Percentiles rank a stretch among this genome's conserved stretches.
Conservation (phyloP, 2,329 filamentous ascomycete species). For the Sporothrix phasma region DNA sequence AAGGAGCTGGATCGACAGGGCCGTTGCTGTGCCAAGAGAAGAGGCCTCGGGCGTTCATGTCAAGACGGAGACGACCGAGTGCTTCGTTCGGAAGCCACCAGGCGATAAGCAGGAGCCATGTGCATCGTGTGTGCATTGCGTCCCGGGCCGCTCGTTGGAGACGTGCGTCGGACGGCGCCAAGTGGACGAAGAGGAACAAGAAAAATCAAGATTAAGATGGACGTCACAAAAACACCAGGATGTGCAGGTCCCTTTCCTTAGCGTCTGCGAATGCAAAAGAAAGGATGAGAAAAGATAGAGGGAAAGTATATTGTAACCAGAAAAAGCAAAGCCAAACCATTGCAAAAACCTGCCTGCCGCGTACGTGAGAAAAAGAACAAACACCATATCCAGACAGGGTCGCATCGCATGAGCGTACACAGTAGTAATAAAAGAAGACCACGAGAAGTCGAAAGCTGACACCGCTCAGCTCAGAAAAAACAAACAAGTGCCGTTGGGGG, state of each 20-base stretch:
- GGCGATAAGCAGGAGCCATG: neutral
- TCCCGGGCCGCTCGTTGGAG: neutral
- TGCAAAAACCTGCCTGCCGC: neutral
- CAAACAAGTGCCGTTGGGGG: conserved; percentile 10
- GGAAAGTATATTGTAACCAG: neutral
- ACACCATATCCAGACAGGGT: neutral
- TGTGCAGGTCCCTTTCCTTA: neutral
- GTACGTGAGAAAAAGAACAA: neutral
- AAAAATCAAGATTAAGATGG: neutral
- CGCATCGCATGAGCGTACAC: neutral
- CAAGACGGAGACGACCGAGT: no score
- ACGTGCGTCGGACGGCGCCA: neutral
- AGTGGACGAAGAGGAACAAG: neutral
- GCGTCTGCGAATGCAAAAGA: neutral
- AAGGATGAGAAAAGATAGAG: neutral
- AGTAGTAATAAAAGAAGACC: neutral
- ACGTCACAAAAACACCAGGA: neutral
- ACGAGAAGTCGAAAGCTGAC: neutral
- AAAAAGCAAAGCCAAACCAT: neutral
- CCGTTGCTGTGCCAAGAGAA: neutral
- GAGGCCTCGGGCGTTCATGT: no score
- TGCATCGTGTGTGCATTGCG: neutral
- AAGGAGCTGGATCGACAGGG: neutral
- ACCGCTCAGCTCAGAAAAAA: neutral
- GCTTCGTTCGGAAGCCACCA: no score